Evolutionary conservation across 2,329 filamentous ascomycete species (phyloP), one percentile per base, ranked within the genome.

Genomic region (Colletotrichum sp.): DNA sequence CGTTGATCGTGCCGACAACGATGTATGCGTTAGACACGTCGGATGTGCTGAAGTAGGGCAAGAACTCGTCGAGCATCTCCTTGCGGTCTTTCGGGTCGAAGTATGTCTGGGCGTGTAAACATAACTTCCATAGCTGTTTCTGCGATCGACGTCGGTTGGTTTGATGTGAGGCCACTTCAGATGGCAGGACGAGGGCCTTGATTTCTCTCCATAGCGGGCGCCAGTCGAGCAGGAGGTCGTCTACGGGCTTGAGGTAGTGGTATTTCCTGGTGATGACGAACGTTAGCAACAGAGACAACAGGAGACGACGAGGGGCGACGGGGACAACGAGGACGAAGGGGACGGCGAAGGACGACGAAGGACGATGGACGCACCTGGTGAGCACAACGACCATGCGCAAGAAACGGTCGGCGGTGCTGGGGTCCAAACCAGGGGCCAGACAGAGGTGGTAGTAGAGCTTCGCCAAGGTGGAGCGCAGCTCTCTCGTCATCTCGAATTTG

Each of bases 371-470:
- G 85, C 87, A 97, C 96, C 97, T 98, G n/a, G 96, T 98, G 80
- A 99, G 87, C 13, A 95, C 93, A 85, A 98, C 94, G 82, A 99
- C 96, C 96, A 99, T 99, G 88, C 95, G 97, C 61, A 96, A 92
- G 83, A 99, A 99, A 75, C 96, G 92, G 85, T 99, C 98, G 6
- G 95, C 91, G 10, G 96, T 93, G 75, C 90, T 90, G 68, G 92
- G 91, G 82, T 99, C 96, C 72, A 99, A 89, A 5, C 98, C 97
- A 0, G 96, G 97, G 32, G 97, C 95, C 76, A 99, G 90, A 7
- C 95, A 91, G 75, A 99, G 93, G 86, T 98, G 96, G 86, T 98
- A 99, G 87, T 98, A 99, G 48, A 99, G 90, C 86, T 94, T 95
- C 34, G 97, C 95, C 34, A 99, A 91, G 84, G 92, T 95, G 65